These are phyloP conservation scores for Nannizziopsis arthrosporioides DNA, from an alignment of 2,329 filamentous ascomycete genomes.

Conservation along the genomic window DNA sequence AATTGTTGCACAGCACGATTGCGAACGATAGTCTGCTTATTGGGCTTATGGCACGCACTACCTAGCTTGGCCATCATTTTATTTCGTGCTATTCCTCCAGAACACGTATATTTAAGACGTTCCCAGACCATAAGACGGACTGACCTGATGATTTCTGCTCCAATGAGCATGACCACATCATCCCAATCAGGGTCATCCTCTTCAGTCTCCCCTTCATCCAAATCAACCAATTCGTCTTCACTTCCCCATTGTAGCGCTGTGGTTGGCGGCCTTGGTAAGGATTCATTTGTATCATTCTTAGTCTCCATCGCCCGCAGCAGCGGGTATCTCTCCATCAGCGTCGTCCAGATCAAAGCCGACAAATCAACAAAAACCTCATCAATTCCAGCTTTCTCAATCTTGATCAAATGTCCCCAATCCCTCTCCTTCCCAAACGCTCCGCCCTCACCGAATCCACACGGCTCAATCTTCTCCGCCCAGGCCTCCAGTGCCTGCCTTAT, in stretches of 20 bases:
- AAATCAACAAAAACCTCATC: conserved; percentile 94
- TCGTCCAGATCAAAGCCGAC: conserved; percentile 66
- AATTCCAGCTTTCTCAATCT: conserved; percentile 84
- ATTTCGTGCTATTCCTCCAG: conserved; percentile 76
- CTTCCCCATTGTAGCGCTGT: conserved; percentile 71
- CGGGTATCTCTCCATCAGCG: conserved; percentile 64
- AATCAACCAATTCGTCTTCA: conserved; percentile 62
- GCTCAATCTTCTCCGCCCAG: conserved; percentile 21
- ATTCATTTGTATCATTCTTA: conserved; percentile 52
- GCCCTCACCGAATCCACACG: conserved; percentile 11
- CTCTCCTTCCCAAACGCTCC: conserved; percentile 12
- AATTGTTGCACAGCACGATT: conserved; percentile 73
- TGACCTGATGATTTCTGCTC: conserved; percentile 73
- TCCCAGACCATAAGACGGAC: conserved; percentile 59
- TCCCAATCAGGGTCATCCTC: conserved; percentile 88
- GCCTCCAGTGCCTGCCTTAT: conserved; percentile 62
- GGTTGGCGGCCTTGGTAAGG: conserved; percentile 58
- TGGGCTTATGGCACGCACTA: conserved; percentile 83
- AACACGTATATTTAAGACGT: conserved; percentile 76
- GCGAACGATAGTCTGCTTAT: conserved; percentile 85
- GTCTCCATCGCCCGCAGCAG: conserved; percentile 47
- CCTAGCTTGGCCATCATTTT: conserved; percentile 94
- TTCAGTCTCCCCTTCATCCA: conserved; percentile 61
- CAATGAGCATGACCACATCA: conserved; percentile 75
- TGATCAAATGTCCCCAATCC: conserved; percentile 30